Conservation (phyloP, 2,329 filamentous ascomycete species). For the Cladosporium sp. region DNA sequence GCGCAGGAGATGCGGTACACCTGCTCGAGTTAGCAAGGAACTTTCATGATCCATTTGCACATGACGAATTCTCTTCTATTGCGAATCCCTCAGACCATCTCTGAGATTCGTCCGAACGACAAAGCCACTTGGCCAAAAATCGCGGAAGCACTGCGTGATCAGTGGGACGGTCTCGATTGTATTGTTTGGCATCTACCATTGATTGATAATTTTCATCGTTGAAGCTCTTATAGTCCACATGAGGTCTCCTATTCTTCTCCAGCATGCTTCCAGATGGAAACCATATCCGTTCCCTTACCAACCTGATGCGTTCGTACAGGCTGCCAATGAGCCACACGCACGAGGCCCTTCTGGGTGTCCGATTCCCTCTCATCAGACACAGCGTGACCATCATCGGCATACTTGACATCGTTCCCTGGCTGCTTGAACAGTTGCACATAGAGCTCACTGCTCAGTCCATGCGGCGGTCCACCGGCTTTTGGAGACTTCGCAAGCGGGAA, state of each 20-base stretch:
- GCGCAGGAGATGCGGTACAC: no score
- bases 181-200: no score
- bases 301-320: slow-evolving; percentile 53
- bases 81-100: no score
- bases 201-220: no score
- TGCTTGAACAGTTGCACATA: slow-evolving; percentile 67
- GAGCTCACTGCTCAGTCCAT: slow-evolving; percentile 61
- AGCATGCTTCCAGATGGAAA: slow-evolving; percentile 45
- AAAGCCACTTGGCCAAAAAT: no score
- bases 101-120: no score
- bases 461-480: slow-evolving; percentile 65
- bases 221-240: no score
- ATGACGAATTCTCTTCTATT: no score
- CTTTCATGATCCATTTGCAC: no score
- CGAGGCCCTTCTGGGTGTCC: slow-evolving; percentile 41
- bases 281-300: slow-evolving; percentile 47
- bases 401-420: slow-evolving; percentile 63
- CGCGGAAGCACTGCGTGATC: no score
- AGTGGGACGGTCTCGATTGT: no score
- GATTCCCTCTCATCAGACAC: slow-evolving; percentile 31
- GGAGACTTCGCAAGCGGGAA: slow-evolving; percentile 70
- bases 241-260: background rate
- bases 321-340: slow-evolving; percentile 50
- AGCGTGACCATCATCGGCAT: slow-evolving; percentile 52
- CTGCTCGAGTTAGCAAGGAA: no score